Evolutionary conservation across 139 green algal species (phyloP).

Genomic region (Chlamydomonas sphaeroides): DNA sequence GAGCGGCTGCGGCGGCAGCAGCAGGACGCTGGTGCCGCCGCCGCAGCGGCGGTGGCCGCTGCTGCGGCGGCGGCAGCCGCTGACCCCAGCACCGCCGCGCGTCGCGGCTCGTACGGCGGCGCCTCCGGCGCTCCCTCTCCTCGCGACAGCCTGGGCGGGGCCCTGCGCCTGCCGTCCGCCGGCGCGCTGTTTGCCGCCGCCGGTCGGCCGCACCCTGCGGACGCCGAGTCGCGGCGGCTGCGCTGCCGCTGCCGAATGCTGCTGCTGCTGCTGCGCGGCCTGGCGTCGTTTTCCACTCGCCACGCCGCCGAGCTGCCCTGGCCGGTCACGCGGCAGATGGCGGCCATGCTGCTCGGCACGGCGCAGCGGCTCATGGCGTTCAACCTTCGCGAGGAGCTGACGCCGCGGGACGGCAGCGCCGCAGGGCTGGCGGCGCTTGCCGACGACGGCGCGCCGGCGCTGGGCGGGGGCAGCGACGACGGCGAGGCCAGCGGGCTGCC

Average conservation of each 20-base stretch:
- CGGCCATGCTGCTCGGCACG: slow-evolving; percentile 11
- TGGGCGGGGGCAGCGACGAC: neutral
- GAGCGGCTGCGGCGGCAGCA: slow-evolving; percentile 12
- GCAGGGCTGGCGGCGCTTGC: neutral
- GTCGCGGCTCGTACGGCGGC: too few relatives aligned
- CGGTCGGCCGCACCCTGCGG: neutral
- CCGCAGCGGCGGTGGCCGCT: neutral
- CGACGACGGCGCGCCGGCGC: neutral
- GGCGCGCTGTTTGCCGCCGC: neutral
- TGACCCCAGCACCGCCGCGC: too few relatives aligned
- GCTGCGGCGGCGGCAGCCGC: slow-evolving; percentile 6
- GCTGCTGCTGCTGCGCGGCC: slow-evolving; percentile 31
- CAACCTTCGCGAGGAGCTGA: slow-evolving; percentile 32
- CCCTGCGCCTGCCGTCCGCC: too few relatives aligned
- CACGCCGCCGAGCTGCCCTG: slow-evolving; percentile 16
- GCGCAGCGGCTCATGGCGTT: slow-evolving; percentile 3
- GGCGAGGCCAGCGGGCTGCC: too few relatives aligned
- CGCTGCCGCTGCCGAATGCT: slow-evolving; percentile 37
- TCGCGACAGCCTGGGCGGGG: too few relatives aligned
- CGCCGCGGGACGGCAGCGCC: neutral
- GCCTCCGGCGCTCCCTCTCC: too few relatives aligned
- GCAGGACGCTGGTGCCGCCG: neutral
- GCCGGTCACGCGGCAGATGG: slow-evolving; percentile 3
- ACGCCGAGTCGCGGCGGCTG: neutral
- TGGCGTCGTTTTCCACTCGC: neutral